phyloP scores from a whole-genome alignment of 2,329 filamentous ascomycete species.

The Stachybotrys chartarum region DNA sequence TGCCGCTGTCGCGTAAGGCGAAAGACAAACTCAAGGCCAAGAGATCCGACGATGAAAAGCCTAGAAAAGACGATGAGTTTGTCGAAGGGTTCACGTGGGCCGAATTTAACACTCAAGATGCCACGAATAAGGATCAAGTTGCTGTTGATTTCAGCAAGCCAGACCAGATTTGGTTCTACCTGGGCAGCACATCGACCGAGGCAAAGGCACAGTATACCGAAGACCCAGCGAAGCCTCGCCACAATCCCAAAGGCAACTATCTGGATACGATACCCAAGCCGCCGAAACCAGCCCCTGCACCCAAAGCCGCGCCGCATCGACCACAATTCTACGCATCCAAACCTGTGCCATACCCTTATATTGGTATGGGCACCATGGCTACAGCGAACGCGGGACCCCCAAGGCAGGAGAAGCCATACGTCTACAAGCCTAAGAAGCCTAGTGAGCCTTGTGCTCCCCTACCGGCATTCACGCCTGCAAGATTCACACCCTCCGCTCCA shows the following conservation, averaged over 20 bases:
- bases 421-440: slow-evolving; percentile 42
- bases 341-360: slow-evolving; percentile 4
- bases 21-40: slow-evolving; percentile 63
- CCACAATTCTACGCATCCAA: slow-evolving; percentile 13
- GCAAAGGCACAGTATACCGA: slow-evolving; percentile 87
- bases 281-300: slow-evolving; percentile 25
- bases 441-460: slow-evolving; percentile 14
- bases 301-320: slow-evolving; percentile 13
- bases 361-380: neutral
- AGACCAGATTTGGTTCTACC: slow-evolving; percentile 80
- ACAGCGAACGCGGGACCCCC: neutral
- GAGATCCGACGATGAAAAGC: slow-evolving; percentile 52
- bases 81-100: slow-evolving; percentile 65
- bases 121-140: slow-evolving; percentile 51
- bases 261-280: slow-evolving; percentile 60
- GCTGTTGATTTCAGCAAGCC: slow-evolving; percentile 66
- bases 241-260: slow-evolving; percentile 66
- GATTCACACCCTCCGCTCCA: slow-evolving; percentile 8
- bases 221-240: slow-evolving; percentile 50
- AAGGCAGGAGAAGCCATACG: slow-evolving; percentile 39
- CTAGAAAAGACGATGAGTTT: slow-evolving; percentile 59
- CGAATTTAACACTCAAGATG: slow-evolving; percentile 65
- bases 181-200: slow-evolving; percentile 81
- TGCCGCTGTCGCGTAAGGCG: slow-evolving; percentile 56
- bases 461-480: slow-evolving; percentile 16